phyloP scores from a whole-genome alignment of 441 rosid genomes.

The Brassica hybrid region DNA sequence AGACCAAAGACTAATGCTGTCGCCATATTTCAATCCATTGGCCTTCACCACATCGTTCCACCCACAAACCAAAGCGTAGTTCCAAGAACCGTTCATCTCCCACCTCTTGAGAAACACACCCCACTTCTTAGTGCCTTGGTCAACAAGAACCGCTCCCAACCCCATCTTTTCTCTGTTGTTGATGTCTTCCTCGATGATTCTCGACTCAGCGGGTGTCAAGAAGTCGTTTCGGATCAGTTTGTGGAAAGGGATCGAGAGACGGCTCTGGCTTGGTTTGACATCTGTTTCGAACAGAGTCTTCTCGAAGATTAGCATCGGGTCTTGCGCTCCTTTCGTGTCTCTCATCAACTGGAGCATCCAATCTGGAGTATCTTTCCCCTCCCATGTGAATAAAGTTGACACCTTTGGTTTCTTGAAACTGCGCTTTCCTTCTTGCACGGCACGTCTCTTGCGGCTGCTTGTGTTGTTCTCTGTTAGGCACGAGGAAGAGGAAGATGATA shows the following conservation, averaged over 20 bases:
- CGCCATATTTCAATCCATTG: neutral
- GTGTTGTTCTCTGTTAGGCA: neutral
- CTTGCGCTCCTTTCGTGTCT: neutral
- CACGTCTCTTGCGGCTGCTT: conserved; percentile 1
- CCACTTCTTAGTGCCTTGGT: neutral
- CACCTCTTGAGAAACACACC: neutral
- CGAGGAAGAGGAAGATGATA: neutral
- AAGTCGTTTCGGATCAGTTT: conserved; percentile 1
- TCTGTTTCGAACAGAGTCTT: neutral
- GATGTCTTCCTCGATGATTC: conserved; percentile 1
- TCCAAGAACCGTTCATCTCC: neutral
- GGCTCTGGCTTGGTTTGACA: neutral
- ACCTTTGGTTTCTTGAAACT: neutral
- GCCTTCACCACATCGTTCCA: conserved; percentile 7
- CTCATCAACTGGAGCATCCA: neutral
- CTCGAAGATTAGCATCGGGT: conserved; percentile 1
- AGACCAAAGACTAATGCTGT: conserved; percentile 8
- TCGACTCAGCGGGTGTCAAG: neutral
- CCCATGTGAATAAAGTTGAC: neutral
- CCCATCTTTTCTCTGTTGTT: neutral
- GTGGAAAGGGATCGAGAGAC: conserved; percentile 12
- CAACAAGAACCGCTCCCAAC: neutral
- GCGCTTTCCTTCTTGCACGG: neutral
- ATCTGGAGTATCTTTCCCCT: neutral
- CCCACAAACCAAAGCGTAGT: neutral